These are phyloP conservation scores for Salix brachista DNA, from an alignment of 345 rosid genomes.

Conservation along the genomic window DNA sequence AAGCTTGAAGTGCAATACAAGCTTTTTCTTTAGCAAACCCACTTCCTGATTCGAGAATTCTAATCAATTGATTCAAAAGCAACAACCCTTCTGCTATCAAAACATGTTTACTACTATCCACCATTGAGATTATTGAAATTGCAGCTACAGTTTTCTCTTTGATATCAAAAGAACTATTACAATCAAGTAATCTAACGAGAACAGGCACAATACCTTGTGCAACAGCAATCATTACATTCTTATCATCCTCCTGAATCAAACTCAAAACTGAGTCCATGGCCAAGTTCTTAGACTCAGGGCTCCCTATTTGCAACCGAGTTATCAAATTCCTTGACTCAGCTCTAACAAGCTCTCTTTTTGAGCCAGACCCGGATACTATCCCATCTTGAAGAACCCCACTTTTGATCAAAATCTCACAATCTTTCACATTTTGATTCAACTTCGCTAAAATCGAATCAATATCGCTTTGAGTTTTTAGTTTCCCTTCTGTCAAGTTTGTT, in stretches of 20 bases:
- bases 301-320: conserved; percentile 77
- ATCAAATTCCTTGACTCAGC: conserved; percentile 63
- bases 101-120: conserved; percentile 76
- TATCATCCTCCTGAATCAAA: conserved; percentile 59
- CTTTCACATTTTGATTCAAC: conserved; percentile 62
- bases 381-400: conserved; percentile 57
- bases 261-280: conserved; percentile 67
- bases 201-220: conserved; percentile 89
- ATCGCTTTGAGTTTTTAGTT: conserved; percentile 85
- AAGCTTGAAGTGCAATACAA: conserved; percentile 69
- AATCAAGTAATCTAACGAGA: conserved; percentile 62
- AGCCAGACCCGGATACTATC: conserved; percentile 21
- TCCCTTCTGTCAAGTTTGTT: conserved; percentile 54
- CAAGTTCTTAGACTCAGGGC: conserved; percentile 57
- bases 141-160: conserved; percentile 74
- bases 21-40: conserved; percentile 82
- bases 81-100: conserved; percentile 70
- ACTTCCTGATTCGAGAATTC: conserved; percentile 81
- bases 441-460: conserved; percentile 67
- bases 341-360: conserved; percentile 66
- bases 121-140: conserved; percentile 61
- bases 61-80: conserved; percentile 67
- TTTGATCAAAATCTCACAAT: conserved; percentile 55
- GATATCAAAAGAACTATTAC: conserved; percentile 43
- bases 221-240: conserved; percentile 82